Evolutionary conservation across 106 monocot species (phyloP).

Genomic region (Apostasia shenzhenica): DNA sequence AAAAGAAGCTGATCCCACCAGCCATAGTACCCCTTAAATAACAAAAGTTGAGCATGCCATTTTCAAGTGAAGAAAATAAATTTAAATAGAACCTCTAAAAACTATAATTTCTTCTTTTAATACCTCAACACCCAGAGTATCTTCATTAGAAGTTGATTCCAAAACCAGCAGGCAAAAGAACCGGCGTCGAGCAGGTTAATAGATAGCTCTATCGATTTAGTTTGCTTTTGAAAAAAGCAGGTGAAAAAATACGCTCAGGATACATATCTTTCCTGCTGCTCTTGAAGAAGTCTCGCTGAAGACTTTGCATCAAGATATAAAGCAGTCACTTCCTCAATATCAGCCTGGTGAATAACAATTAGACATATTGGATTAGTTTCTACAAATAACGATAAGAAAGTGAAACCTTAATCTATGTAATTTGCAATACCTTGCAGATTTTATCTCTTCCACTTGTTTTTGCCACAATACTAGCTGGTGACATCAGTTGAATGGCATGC

Average conservation of each 20-base stretch:
- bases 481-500: slow-evolving; percentile 86
- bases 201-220: too few species aligned
- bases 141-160: too few species aligned
- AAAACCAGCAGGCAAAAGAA: too few species aligned
- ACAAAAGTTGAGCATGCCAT: too few species aligned
- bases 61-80: too few species aligned
- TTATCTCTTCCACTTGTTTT: slow-evolving; percentile 81
- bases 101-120: too few species aligned
- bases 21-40: too few species aligned
- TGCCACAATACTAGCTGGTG: slow-evolving; percentile 73
- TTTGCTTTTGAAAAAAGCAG: too few species aligned
- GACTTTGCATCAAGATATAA: slow-evolving; percentile 86
- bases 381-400: background rate
- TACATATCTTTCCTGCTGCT: slow-evolving; percentile 85
- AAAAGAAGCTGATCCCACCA: too few species aligned
- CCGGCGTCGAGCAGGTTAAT: too few species aligned
- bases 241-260: background rate
- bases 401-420: background rate
- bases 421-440: slow-evolving; percentile 77
- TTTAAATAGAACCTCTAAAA: too few species aligned
- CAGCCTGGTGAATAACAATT: slow-evolving; percentile 37
- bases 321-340: slow-evolving; percentile 70
- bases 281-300: slow-evolving; percentile 80
- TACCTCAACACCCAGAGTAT: too few species aligned
- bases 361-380: background rate